Conservation (phyloP, 352 stramenopile genomes). For the Aphanomyces invadans region DNA sequence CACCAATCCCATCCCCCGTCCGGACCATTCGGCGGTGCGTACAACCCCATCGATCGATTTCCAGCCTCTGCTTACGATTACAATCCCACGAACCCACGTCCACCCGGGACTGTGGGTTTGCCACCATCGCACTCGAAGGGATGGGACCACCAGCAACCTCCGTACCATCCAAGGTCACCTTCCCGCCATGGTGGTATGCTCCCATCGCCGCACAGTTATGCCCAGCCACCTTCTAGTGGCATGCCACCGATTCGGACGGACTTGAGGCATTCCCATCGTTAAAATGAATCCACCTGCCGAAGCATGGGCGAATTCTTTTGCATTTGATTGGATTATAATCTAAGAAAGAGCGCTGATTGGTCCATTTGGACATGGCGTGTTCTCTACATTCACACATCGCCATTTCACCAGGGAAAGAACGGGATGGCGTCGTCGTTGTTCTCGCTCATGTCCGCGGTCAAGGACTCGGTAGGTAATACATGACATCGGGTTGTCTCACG, state of each 20-base stretch:
- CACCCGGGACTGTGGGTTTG: background rate
- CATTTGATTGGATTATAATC: background rate
- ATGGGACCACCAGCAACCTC: background rate
- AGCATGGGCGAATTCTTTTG: background rate
- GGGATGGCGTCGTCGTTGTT: conserved; percentile 34
- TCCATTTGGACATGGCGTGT: no score
- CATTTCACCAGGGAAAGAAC: background rate
- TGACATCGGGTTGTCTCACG: background rate
- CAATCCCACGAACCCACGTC: background rate
- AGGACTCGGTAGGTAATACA: conserved; percentile 30
- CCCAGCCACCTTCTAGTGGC: background rate
- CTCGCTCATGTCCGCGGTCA: conserved; percentile 36
- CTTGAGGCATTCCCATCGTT: background rate
- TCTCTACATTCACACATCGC: background rate
- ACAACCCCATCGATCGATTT: background rate
- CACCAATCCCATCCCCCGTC: background rate
- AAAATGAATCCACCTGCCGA: background rate
- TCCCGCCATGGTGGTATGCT: background rate
- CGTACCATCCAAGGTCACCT: background rate
- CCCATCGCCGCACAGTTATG: background rate
- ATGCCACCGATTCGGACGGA: background rate
- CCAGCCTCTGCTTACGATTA: background rate
- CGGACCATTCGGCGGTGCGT: background rate
- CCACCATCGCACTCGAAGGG: background rate
- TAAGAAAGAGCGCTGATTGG: background rate